These are phyloP conservation scores for Groenewaldozyma auringiensis DNA, from an alignment of 1,139 yeast genomes.

Conservation along the genomic window DNA sequence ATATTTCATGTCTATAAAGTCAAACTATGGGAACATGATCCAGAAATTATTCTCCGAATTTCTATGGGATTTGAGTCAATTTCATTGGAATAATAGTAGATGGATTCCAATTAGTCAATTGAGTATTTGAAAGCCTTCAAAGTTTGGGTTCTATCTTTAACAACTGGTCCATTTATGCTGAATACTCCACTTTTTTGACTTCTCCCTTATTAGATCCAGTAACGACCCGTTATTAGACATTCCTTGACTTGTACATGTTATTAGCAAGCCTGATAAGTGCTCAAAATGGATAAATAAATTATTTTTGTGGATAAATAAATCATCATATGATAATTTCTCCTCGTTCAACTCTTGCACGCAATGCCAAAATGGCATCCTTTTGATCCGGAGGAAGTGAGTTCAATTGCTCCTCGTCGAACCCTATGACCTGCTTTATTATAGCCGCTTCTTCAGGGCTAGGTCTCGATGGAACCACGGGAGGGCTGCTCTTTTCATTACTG, in stretches of 20 bases:
- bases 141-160: too few species aligned
- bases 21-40: too few species aligned
- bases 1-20: too few species aligned
- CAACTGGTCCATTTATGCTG: too few species aligned
- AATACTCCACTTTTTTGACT: too few species aligned
- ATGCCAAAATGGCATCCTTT: slow-evolving; percentile 24
- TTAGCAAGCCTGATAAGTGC: too few species aligned
- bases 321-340: slow-evolving; percentile 22
- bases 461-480: slow-evolving; percentile 11
- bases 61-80: slow-evolving; percentile 12
- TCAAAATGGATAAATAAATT: too few species aligned
- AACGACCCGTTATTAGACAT: too few species aligned
- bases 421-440: slow-evolving; percentile 41
- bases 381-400: slow-evolving; percentile 54
- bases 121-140: slow-evolving; percentile 13
- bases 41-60: slow-evolving; percentile 10
- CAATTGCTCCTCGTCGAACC: slow-evolving; percentile 56
- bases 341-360: slow-evolving; percentile 24
- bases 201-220: too few species aligned
- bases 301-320: slow-evolving; percentile 15
- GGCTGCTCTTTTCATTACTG: slow-evolving; percentile 7
- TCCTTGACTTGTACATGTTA: too few species aligned
- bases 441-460: slow-evolving; percentile 28
- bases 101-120: slow-evolving; percentile 21
- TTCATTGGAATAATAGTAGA: slow-evolving; percentile 20